Percentiles rank a stretch among this genome's conserved stretches.
Conservation (phyloP, 1,284 basidiomycete genomes). For the Ceraceosorus guamensis region DNA sequence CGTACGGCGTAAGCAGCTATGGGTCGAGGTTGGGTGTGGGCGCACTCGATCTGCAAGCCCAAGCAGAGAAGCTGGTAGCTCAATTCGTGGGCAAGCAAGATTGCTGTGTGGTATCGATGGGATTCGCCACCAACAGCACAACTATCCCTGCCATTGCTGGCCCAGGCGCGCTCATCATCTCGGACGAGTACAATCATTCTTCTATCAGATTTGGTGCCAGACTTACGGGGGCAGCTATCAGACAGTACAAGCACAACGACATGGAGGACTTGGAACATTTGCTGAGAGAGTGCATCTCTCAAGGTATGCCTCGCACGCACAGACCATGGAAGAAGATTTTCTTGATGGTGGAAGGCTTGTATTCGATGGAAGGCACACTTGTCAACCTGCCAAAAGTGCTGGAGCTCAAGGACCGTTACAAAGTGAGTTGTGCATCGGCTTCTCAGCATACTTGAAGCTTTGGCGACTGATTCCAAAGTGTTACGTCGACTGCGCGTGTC, state of each 20-base stretch:
- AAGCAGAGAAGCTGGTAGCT: constrained; percentile 79
- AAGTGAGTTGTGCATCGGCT: constrained; percentile 55
- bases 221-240: constrained; percentile 77
- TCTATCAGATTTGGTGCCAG: constrained; percentile 89
- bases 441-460: neutral
- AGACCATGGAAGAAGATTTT: constrained; percentile 98
- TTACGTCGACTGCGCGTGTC: neutral
- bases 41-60: constrained; percentile 71
- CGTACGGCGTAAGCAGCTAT: constrained; percentile 64
- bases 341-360: constrained; percentile 87
- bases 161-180: constrained; percentile 91
- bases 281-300: constrained; percentile 83
- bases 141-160: constrained; percentile 82
- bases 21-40: constrained; percentile 77
- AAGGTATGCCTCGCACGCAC: constrained; percentile 94
- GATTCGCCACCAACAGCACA: constrained; percentile 95
- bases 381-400: constrained; percentile 76
- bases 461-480: neutral
- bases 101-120: constrained; percentile 85
- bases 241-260: constrained; percentile 96
- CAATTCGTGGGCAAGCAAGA: constrained; percentile 84
- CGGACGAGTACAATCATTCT: constrained; percentile 94
- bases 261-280: constrained; percentile 75
- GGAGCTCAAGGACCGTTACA: constrained; percentile 89
- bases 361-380: constrained; percentile 95